Evolutionary conservation across 805 yeast genomes (phyloP).

Genomic region (Starmerella etchellsii): DNA sequence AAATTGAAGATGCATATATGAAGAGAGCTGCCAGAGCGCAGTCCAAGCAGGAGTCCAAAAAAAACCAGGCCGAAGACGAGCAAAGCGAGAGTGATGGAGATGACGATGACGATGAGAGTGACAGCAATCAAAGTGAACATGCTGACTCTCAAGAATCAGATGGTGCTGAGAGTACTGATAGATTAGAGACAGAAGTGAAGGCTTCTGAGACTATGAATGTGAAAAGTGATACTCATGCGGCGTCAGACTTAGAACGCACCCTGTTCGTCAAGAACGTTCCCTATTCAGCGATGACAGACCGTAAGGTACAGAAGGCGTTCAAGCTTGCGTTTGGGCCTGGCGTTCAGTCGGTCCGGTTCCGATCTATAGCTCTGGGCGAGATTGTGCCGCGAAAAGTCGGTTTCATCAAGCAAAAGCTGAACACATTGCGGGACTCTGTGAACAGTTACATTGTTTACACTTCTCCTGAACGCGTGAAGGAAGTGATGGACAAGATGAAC

Average conservation of each 20-base stretch:
- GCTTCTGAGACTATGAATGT: background rate
- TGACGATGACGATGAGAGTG: background rate
- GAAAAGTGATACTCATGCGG: background rate
- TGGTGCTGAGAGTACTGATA: background rate
- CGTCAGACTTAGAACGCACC: slow-evolving; percentile 66
- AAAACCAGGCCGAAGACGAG: background rate
- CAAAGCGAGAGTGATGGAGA: background rate
- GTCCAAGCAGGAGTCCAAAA: too few relatives aligned
- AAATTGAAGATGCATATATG: too few relatives aligned
- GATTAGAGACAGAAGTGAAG: background rate
- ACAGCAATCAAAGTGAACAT: background rate
- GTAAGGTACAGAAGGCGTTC: slow-evolving; percentile 47
- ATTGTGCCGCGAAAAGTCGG: slow-evolving; percentile 88
- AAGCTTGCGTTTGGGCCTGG: slow-evolving; percentile 41
- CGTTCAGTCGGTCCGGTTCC: slow-evolving; percentile 56
- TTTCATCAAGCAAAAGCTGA: slow-evolving; percentile 63
- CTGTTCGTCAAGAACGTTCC: slow-evolving; percentile 84
- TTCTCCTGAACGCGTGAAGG: slow-evolving; percentile 35
- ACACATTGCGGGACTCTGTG: slow-evolving; percentile 62
- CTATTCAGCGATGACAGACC: slow-evolving; percentile 48
- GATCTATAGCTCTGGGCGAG: slow-evolving; percentile 83
- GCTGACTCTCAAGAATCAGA: too few relatives aligned
- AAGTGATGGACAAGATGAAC: slow-evolving; percentile 39
- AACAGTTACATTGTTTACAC: slow-evolving; percentile 78
- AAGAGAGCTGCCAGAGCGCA: too few relatives aligned